phyloP scores from a whole-genome alignment of 768 basidiomycete genomes.

The Boletus sp. region DNA sequence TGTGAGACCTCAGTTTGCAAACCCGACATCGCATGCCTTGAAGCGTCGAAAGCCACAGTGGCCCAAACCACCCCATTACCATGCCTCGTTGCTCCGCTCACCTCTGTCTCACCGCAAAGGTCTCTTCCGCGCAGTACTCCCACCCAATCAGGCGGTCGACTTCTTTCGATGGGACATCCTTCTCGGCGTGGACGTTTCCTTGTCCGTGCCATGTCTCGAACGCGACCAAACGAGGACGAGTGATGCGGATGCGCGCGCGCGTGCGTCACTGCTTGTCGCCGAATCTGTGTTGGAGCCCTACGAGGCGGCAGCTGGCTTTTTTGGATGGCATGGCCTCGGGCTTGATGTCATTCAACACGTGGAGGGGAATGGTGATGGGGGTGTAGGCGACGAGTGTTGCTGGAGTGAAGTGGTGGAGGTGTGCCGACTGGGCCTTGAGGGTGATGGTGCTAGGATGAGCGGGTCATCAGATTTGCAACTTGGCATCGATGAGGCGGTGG shows the following conservation, averaged over 20 bases:
- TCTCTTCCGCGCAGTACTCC: slow-evolving; percentile 21
- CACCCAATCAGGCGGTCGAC: slow-evolving; percentile 20
- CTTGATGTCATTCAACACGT: slow-evolving; percentile 3
- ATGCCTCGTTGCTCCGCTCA: slow-evolving; percentile 26
- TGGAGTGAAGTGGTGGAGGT: not conserved
- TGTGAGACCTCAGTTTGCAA: slow-evolving; percentile 5
- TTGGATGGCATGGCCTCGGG: slow-evolving; percentile 27
- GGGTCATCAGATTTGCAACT: slow-evolving; percentile 2
- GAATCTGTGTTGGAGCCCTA: slow-evolving; percentile 24
- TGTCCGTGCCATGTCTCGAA: not conserved
- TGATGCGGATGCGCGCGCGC: not conserved
- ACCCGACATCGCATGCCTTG: slow-evolving; percentile 4
- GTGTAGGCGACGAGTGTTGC: not conserved
- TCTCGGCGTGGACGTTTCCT: not conserved
- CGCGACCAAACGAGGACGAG: not conserved
- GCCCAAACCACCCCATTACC: slow-evolving; percentile 29
- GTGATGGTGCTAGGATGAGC: not conserved
- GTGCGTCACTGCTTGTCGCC: slow-evolving; percentile 10
- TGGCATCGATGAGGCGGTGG: slow-evolving; percentile 19
- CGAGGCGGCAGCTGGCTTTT: slow-evolving; percentile 29
- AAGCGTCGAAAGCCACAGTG: slow-evolving; percentile 15
- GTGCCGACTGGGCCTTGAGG: not conserved
- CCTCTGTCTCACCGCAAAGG: slow-evolving; percentile 26
- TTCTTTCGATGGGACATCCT: slow-evolving; percentile 26
- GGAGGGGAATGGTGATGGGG: not conserved